Conservation (phyloP, 2,329 filamentous ascomycete species). For the Penicillium sp. region DNA sequence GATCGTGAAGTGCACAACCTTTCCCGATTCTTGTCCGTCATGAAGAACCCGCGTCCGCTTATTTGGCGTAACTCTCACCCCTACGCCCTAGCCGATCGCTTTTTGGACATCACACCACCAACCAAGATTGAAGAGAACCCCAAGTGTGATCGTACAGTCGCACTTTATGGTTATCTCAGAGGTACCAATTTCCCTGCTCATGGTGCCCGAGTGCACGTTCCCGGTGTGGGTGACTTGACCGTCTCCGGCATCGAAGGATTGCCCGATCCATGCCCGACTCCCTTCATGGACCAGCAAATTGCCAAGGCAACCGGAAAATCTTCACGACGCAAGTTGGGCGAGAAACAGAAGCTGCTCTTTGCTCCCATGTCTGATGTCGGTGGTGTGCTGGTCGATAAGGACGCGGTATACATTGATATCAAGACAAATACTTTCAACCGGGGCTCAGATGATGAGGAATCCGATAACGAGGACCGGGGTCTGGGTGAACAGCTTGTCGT, state of each 20-base stretch:
- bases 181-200: conserved; percentile 90
- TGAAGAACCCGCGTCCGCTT: conserved; percentile 98
- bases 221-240: conserved; percentile 85
- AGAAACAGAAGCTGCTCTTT: conserved; percentile 95
- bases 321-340: conserved; percentile 76
- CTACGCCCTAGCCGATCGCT: conserved; percentile 89
- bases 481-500: conserved; percentile 95
- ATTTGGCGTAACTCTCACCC: conserved; percentile 96
- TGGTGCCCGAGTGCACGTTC: conserved; percentile 85
- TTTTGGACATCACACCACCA: conserved; percentile 92
- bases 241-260: conserved; percentile 81
- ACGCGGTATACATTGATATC: conserved; percentile 86
- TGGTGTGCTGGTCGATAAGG: conserved; percentile 92
- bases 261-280: conserved; percentile 94
- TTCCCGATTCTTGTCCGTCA: conserved; percentile 91
- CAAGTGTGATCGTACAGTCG: conserved; percentile 87
- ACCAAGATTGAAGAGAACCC: conserved; percentile 84
- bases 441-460: conserved; percentile 64
- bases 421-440: conserved; percentile 70
- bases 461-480: conserved; percentile 71
- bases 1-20: conserved; percentile 96
- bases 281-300: conserved; percentile 81
- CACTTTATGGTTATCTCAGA: conserved; percentile 88
- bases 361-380: conserved; percentile 98
- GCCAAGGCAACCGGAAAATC: conserved; percentile 83